Evolutionary conservation across 2,329 filamentous ascomycete genomes (phyloP).

Genomic region (Exophiala xenobiotica): DNA sequence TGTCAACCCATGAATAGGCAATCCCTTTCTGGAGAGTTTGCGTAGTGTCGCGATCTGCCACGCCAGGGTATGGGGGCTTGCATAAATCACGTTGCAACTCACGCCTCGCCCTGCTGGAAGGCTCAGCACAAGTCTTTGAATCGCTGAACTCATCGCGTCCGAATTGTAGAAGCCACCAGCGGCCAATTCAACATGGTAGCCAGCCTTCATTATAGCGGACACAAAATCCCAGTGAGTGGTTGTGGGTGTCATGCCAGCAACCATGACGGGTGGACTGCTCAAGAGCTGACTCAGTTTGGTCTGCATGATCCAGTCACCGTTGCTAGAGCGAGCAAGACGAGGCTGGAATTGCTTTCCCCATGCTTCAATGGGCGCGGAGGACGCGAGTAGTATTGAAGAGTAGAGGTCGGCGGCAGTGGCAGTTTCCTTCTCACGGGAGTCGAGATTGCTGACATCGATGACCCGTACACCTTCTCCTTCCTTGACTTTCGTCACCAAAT

Average conservation of each 20-base stretch:
- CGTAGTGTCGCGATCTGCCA: conserved; percentile 89
- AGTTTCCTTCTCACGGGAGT: neutral
- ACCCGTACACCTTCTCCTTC: conserved; percentile 36
- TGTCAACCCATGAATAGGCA: conserved; percentile 86
- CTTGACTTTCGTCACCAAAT: conserved; percentile 33
- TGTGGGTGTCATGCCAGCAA: conserved; percentile 89
- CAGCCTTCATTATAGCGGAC: conserved; percentile 86
- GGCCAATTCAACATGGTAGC: conserved; percentile 89
- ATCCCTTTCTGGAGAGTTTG: conserved; percentile 75
- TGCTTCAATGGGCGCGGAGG: conserved; percentile 60
- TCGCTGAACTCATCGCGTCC: conserved; percentile 76
- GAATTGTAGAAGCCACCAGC: conserved; percentile 87
- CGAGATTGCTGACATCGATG: conserved; percentile 24
- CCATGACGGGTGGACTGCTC: conserved; percentile 81
- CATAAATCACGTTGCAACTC: conserved; percentile 85
- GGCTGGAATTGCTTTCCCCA: conserved; percentile 98
- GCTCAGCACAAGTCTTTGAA: conserved; percentile 78
- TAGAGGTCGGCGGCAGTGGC: conserved; percentile 1
- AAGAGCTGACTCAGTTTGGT: conserved; percentile 92
- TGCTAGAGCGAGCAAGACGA: conserved; percentile 83
- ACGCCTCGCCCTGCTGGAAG: conserved; percentile 86
- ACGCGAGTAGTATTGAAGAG: neutral
- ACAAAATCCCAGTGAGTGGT: conserved; percentile 92
- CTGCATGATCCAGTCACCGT: conserved; percentile 86
- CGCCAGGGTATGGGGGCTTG: conserved; percentile 81